Evolutionary conservation across 331 rosid species (phyloP), one percentile per base, ranked within the genome.

Genomic region (Pyrus hybrid): DNA sequence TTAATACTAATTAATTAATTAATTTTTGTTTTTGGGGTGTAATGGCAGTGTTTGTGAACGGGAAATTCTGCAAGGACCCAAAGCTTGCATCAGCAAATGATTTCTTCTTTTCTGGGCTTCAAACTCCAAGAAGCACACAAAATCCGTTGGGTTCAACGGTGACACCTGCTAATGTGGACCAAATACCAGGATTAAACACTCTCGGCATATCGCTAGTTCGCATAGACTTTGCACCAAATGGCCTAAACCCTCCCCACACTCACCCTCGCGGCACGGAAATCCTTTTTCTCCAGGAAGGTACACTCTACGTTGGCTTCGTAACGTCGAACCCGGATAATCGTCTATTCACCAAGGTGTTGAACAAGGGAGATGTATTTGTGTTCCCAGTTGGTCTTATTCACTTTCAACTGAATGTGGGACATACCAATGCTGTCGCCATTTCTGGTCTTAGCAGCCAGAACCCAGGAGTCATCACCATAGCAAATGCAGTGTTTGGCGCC

Each of bases 41-140:
- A 10, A 9, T 26, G 32, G 35, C 41, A 26, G 37, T 67, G 71
- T 67, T 13, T 20, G 71, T 67, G 20, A 67, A 67, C 7, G 20
- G 53, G 20, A 67, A 35, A 37, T 67, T 67, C 53, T 67, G 71
- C 29, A 67, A 67, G 71, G 71, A 67, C 53, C 71, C 71, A 20
- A 22, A 35, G 53, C 28, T 32, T 32, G 71, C 11, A 23, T 33
- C 9, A 13, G 53, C 54, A 67, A n/a, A 67, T 7, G 20, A 67
- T 29, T 63, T 63, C 41, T 63, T 63, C 41, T 28, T 63, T 63
- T 63, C 67, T 16, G 67, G 67, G 21, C 67, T 63, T 29, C 67
- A 16, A 63, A 8, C 3, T 28, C 67, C 67, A 16, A 16, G 37
- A 29, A 26, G 35, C 7, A 63, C 67, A 28, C 1, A 16, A 63